Percentiles rank a stretch among this genome's conserved stretches.
These are phyloP conservation scores for Pontederia crassipes DNA, from an alignment of 176 grass and related monocot species.

Conservation along the genomic window DNA sequence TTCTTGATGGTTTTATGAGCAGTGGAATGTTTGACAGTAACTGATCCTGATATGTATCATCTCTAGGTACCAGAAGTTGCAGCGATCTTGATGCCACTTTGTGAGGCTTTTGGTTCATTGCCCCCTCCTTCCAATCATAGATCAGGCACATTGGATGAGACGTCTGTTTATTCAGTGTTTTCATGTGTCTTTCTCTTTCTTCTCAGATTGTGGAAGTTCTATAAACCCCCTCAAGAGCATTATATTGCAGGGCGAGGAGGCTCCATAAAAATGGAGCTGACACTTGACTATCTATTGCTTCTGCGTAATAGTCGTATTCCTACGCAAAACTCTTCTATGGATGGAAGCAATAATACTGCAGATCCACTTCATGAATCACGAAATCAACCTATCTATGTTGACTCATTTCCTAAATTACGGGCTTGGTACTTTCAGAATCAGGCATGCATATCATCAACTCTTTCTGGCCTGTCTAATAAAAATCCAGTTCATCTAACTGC, in stretches of 20 bases:
- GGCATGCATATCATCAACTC: conserved; percentile 91
- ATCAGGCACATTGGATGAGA: conserved; percentile 52
- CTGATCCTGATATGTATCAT: neutral
- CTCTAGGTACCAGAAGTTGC: conserved; percentile 84
- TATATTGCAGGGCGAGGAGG: conserved; percentile 74
- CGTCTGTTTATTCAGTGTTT: conserved; percentile 79
- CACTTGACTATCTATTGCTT: conserved; percentile 80
- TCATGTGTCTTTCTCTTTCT: conserved; percentile 97
- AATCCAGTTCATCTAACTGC: conserved; percentile 86
- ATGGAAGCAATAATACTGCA: conserved; percentile 21
- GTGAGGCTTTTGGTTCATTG: conserved; percentile 89
- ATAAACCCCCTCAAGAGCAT: conserved; percentile 70
- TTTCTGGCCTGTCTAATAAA: conserved; percentile 78
- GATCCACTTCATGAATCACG: conserved; percentile 30
- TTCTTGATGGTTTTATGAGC: too few species aligned
- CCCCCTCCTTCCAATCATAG: conserved; percentile 57
- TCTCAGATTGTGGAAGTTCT: conserved; percentile 90
- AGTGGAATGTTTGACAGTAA: neutral
- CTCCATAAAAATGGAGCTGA: conserved; percentile 58
- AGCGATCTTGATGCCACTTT: conserved; percentile 84
- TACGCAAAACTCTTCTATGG: conserved; percentile 35
- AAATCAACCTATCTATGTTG: conserved; percentile 64
- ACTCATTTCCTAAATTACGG: conserved; percentile 87
- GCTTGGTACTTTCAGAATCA: conserved; percentile 98
- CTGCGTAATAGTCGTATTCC: conserved; percentile 63